Conservation (phyloP, 192 early-diverging fungal species). For the Coemansia sp. region DNA sequence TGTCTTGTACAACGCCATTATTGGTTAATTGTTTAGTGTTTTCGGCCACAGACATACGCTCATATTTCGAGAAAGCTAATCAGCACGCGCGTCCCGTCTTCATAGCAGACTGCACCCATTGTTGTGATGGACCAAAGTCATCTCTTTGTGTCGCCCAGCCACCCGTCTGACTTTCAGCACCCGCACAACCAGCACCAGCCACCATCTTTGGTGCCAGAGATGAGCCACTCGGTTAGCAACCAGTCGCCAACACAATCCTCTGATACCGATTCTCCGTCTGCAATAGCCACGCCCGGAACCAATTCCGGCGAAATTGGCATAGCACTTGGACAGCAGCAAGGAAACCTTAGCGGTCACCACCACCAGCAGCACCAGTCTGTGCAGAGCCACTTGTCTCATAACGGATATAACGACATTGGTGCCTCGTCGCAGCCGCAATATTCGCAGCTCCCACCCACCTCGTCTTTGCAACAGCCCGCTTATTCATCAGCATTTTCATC, state of each 20-base stretch:
- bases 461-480: constrained; percentile 24
- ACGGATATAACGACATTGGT: constrained; percentile 21
- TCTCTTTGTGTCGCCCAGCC: constrained; percentile 31
- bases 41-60: neutral
- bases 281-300: constrained; percentile 21
- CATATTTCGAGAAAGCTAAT: neutral
- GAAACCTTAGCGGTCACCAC: constrained; percentile 1
- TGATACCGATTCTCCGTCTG: constrained; percentile 28
- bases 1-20: constrained; percentile 9
- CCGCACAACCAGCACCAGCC: constrained; percentile 19
- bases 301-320: constrained; percentile 20
- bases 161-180: constrained; percentile 31
- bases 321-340: constrained; percentile 13
- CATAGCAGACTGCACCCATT: constrained; percentile 1
- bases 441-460: constrained; percentile 26
- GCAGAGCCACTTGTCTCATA: constrained; percentile 15
- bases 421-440: constrained; percentile 19
- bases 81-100: constrained; percentile 2
- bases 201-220: constrained; percentile 23
- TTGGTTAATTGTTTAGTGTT: constrained; percentile 7
- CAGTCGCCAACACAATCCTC: constrained; percentile 38
- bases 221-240: constrained; percentile 40
- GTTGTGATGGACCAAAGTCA: constrained; percentile 45
- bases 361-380: constrained; percentile 33
- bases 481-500: constrained; percentile 40